Evolutionary conservation across 2,329 filamentous ascomycete genomes (phyloP).

Genomic region (Fusarium armeniacum): DNA sequence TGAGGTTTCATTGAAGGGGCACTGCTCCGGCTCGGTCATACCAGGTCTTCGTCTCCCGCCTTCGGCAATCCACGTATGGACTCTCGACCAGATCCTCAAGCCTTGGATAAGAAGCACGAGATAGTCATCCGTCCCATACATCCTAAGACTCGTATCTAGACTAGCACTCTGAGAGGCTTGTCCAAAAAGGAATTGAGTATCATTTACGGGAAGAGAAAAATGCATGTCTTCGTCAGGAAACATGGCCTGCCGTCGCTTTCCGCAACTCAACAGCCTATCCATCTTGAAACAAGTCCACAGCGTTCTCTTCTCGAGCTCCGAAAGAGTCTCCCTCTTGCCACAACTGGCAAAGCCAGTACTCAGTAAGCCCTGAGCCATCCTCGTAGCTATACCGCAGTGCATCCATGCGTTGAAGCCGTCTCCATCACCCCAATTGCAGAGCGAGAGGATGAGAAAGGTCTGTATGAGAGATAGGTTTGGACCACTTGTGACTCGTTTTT

Average conservation of each 20-base stretch:
- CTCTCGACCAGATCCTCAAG: slow-evolving; percentile 43
- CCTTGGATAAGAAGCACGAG: slow-evolving; percentile 41
- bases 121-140: slow-evolving; percentile 28
- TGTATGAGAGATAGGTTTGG: slow-evolving; percentile 42
- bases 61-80: slow-evolving; percentile 47
- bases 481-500: slow-evolving; percentile 30
- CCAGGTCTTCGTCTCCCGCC: slow-evolving; percentile 40
- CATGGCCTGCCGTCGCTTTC: slow-evolving; percentile 44
- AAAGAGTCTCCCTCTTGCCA: slow-evolving; percentile 28
- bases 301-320: slow-evolving; percentile 43
- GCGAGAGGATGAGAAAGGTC: slow-evolving; percentile 38
- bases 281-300: slow-evolving; percentile 48
- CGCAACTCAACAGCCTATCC: slow-evolving; percentile 45
- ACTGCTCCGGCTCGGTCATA: slow-evolving; percentile 43
- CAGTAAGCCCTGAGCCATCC: slow-evolving; percentile 47
- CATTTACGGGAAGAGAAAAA: slow-evolving; percentile 35
- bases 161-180: not conserved
- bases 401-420: slow-evolving; percentile 50
- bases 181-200: slow-evolving; percentile 42
- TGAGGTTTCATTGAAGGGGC: slow-evolving; percentile 39
- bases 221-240: slow-evolving; percentile 39
- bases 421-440: slow-evolving; percentile 48
- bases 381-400: slow-evolving; percentile 44
- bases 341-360: slow-evolving; percentile 40
- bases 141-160: not conserved